Percentiles rank a stretch among this genome's conserved stretches.
phyloP scores from a whole-genome alignment of 805 yeast species.

The Wickerhamiella spandovensis region DNA sequence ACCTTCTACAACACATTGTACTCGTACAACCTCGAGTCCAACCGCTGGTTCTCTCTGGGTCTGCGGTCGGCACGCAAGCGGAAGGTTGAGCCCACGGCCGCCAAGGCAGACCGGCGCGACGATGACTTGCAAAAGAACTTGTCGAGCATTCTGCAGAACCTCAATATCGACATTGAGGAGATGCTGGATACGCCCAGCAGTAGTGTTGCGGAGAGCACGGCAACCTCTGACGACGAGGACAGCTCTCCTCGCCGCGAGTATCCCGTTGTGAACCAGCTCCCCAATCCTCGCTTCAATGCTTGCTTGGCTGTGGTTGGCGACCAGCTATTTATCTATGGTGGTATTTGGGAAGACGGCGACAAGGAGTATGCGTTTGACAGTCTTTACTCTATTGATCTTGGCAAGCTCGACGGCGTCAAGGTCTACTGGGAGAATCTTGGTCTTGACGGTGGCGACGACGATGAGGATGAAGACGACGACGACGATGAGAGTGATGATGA shows the following conservation, averaged over 20 bases:
- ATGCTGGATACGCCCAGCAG: constrained; percentile 20
- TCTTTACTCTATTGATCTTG: constrained; percentile 73
- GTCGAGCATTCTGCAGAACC: constrained; percentile 30
- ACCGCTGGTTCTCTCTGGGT: constrained; percentile 72
- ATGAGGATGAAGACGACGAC: constrained; percentile 35
- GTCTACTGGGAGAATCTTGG: constrained; percentile 83
- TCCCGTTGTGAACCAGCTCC: constrained; percentile 47
- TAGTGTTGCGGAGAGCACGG: constrained; percentile 31
- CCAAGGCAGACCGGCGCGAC: constrained; percentile 39
- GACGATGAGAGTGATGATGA: constrained; percentile 64
- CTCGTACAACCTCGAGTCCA: constrained; percentile 72
- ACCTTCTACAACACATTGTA: constrained; percentile 67
- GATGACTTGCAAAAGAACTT: constrained; percentile 73
- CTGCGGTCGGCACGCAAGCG: constrained; percentile 47
- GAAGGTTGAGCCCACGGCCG: constrained; percentile 33
- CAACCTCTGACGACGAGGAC: constrained; percentile 28
- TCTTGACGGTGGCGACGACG: constrained; percentile 19
- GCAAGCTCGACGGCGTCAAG: constrained; percentile 74
- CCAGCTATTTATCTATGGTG: constrained; percentile 72
- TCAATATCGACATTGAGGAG: constrained; percentile 20
- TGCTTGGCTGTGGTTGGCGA: constrained; percentile 78
- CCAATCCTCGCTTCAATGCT: constrained; percentile 84
- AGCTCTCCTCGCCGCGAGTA: constrained; percentile 33
- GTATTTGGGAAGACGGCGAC: constrained; percentile 81
- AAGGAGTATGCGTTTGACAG: constrained; percentile 75